Base-by-base conservation (phyloP, 2,329 filamentous ascomycete species). In the Aureobasidium sp. region DNA sequence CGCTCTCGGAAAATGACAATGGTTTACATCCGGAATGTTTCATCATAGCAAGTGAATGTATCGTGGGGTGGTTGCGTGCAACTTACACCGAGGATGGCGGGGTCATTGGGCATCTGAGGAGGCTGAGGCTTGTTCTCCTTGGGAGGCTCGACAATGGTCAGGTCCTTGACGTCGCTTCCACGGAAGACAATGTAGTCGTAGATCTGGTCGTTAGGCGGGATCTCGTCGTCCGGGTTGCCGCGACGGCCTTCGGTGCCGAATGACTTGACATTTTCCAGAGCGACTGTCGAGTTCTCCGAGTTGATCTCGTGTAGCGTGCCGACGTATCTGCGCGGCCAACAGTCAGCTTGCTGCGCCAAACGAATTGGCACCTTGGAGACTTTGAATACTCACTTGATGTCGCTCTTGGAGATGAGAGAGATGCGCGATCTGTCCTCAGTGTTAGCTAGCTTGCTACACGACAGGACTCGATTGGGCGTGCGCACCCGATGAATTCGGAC, bases 171-270 rank as follows among this genome's bases (percentile, higher is more conserved):
- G 80, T 99, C 94, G 75, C 91, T 97, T 69, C 94, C 94, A 64
- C 93, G 88, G 77, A 99, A 99, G 67, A 99, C 91, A 72, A 99
- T 97, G 79, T 97, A 97, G 74, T 97, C 94, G 80, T 97, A 99
- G 71, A 96, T 84, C 73, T 90, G 90, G 65, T 94, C 87, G 37
- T 90, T 93, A 3, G 91, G 84, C 41, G 88, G 79, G 63, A 96
- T 89, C 77, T 96, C 92, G 66, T 95, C 89, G 20, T 87, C 84
- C 20, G 88, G 87, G 68, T 87, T 86, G 68, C 82, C 85, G 72
- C 87, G 88, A 67, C 94, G 90, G 62, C 91, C 92, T 79, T 99
- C 94, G 34, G 94, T 97, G 69, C 94, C 94, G 73, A 88, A 95
- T 3, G 93, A 97, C 66, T 87, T 85, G 74, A 99, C 94, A 84